These are phyloP conservation scores for Calonectria pauciramosa DNA, from an alignment of 2,329 filamentous ascomycete genomes.

Conservation along the genomic window DNA sequence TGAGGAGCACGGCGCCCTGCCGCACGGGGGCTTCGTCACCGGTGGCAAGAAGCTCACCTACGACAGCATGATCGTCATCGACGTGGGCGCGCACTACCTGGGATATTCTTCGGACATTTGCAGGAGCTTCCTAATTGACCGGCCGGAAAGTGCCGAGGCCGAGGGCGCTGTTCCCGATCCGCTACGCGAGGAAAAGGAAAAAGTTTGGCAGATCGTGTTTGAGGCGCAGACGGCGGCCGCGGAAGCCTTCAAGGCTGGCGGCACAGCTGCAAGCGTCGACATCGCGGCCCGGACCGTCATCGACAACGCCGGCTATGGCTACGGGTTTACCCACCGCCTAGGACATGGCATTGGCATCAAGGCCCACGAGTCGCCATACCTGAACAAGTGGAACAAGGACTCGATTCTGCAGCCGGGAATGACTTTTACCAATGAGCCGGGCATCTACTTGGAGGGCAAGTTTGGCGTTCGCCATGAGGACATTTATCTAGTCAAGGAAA, in stretches of 20 bases:
- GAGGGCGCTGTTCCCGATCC: constrained; percentile 25
- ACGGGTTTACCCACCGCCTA: constrained; percentile 72
- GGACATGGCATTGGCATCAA: constrained; percentile 77
- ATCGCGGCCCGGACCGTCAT: constrained; percentile 72
- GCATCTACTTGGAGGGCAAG: constrained; percentile 70
- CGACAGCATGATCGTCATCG: constrained; percentile 72
- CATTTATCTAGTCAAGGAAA: constrained; percentile 68
- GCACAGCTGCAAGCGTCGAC: constrained; percentile 71
- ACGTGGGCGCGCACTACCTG: constrained; percentile 72
- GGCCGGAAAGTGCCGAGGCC: constrained; percentile 35
- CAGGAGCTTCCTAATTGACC: constrained; percentile 70
- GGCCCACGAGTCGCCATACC: constrained; percentile 74
- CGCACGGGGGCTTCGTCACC: constrained; percentile 67
- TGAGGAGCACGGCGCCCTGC: constrained; percentile 66
- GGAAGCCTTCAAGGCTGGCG: constrained; percentile 62
- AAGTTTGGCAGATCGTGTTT: constrained; percentile 72
- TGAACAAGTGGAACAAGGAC: constrained; percentile 71
- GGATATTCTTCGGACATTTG: constrained; percentile 76
- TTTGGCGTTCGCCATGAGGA: constrained; percentile 76
- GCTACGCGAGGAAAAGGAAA: constrained; percentile 63
- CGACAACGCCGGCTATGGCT: constrained; percentile 69
- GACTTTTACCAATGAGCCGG: constrained; percentile 75
- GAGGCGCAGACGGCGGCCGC: constrained; percentile 72
- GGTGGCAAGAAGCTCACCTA: constrained; percentile 64
- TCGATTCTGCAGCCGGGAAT: constrained; percentile 66